Base-by-base conservation (phyloP, 1,284 basidiomycete species). In the Pisolithus thermaeus region DNA sequence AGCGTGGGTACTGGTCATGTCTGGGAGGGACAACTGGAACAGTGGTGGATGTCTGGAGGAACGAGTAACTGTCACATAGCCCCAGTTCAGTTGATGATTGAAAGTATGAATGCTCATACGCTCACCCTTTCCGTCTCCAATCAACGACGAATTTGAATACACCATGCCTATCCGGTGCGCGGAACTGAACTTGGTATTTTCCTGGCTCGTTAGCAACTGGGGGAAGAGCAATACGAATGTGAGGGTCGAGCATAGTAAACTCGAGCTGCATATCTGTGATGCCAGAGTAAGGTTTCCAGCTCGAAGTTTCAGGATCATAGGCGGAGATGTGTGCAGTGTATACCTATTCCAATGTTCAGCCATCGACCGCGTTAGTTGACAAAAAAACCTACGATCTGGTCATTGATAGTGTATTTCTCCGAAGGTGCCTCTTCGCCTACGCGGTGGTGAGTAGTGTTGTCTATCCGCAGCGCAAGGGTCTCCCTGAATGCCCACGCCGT, bases 211-310 rank as follows among this genome's bases (percentile, higher is more conserved):
- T 76, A 11, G 70, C 54, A 18, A 81, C 77, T 9, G 85, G 76
- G 9, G 67, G 72, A 7, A 97, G 75, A 4, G 83, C 70, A 8
- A 84, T 90, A 30, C 93, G 88, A 55, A 96, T 73, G 68, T 95
- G 91, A 1, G 94, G 96, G 69, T 99, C 97, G 40, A 99, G 83
- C 96, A 99, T 99, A 27, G 91, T 93, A 67, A 98, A 97, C 60
- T 96, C 93, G 49, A 99, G 79, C 64, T 98, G 96, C 18, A 98
- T 62, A 67, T 97, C 90, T 9, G 73, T 74, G 50, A 89, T 65
- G 27, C 75, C 79, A 4, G 81, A 80, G 66, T 86, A 87, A 0
- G 92, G 87, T 41, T 72, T 71, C 91, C 91, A 97, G 12, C 68
- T 69, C 6, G 73, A 70, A 14, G 72, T 74, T 50, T 68, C 66